Conservation (phyloP, 2,329 filamentous ascomycete species). For the Aspergillus proliferans region DNA sequence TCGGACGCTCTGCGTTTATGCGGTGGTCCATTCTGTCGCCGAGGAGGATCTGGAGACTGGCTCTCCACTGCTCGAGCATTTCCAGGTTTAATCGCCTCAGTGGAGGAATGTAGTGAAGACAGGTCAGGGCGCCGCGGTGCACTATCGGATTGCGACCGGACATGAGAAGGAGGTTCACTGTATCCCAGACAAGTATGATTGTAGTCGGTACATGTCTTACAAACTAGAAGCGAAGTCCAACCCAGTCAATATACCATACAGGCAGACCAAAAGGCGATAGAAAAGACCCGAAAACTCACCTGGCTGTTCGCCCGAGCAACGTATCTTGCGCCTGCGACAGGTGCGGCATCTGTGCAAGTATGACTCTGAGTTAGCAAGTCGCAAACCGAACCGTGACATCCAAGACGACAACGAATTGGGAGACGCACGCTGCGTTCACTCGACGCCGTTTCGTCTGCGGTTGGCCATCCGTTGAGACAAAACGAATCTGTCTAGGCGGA, state of each 20-base stretch:
- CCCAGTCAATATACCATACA: slow-evolving; percentile 3
- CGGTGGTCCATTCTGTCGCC: slow-evolving; percentile 1
- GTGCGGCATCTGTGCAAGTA: slow-evolving; percentile 55
- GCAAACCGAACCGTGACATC: slow-evolving; percentile 7
- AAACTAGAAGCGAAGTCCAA: slow-evolving; percentile 33
- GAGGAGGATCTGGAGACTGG: slow-evolving; percentile 21
- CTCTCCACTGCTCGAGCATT: slow-evolving; percentile 16
- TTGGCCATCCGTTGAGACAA: slow-evolving; percentile 75
- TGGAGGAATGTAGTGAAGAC: slow-evolving; percentile 11
- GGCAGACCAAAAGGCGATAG: not conserved
- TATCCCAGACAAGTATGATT: slow-evolving; percentile 65
- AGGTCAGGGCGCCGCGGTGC: slow-evolving; percentile 17
- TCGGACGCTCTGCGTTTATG: slow-evolving; percentile 5
- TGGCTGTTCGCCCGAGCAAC: slow-evolving; percentile 68
- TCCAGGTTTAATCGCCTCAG: slow-evolving; percentile 12
- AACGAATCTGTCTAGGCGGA: slow-evolving; percentile 54
- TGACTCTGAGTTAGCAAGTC: slow-evolving; percentile 6
- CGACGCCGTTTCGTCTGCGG: slow-evolving; percentile 72
- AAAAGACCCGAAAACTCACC: slow-evolving; percentile 20
- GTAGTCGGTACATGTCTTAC: slow-evolving; percentile 67
- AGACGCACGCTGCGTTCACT: slow-evolving; percentile 67
- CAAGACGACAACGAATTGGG: slow-evolving; percentile 4
- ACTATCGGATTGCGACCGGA: slow-evolving; percentile 27
- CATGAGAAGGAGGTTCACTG: slow-evolving; percentile 41
- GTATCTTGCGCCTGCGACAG: slow-evolving; percentile 69